Conservation (phyloP, 2,329 filamentous ascomycete species). For the Aphanocladium album region DNA sequence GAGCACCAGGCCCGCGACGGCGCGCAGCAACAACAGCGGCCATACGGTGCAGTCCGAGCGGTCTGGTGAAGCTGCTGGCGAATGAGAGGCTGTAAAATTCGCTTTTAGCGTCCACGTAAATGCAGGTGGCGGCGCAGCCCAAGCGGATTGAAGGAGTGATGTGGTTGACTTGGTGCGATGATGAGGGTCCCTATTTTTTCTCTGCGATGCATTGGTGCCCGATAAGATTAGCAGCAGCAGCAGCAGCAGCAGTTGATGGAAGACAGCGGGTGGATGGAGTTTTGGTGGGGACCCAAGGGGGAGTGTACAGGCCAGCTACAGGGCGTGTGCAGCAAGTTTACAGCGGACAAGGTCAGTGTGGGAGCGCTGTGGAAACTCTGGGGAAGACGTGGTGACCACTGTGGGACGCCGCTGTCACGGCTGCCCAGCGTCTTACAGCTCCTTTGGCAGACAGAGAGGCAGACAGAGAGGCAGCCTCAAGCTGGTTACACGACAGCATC, state of each 20-base stretch:
- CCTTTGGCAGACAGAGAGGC: too few species aligned
- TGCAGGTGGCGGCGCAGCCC: neutral
- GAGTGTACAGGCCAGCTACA: neutral
- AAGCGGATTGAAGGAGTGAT: neutral
- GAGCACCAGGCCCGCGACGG: neutral
- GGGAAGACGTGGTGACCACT: too few species aligned
- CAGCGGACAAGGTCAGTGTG: too few species aligned
- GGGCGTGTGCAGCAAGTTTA: neutral
- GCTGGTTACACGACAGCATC: neutral
- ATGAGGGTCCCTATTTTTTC: neutral
- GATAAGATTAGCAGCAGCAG: neutral
- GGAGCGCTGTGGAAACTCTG: neutral
- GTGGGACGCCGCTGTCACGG: too few species aligned
- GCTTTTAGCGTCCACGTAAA: neutral
- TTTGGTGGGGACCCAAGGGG: neutral
- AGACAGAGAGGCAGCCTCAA: neutral
- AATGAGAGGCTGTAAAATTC: neutral
- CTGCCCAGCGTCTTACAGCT: too few species aligned
- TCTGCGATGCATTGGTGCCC: conserved; percentile 3
- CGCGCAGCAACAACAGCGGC: neutral
- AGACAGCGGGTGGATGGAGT: too few species aligned
- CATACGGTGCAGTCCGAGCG: neutral
- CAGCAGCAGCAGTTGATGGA: neutral
- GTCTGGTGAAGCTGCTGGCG: neutral
- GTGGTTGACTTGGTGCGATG: neutral